phyloP scores from a whole-genome alignment of 306 rosid species.

The Begonia masoniana region DNA sequence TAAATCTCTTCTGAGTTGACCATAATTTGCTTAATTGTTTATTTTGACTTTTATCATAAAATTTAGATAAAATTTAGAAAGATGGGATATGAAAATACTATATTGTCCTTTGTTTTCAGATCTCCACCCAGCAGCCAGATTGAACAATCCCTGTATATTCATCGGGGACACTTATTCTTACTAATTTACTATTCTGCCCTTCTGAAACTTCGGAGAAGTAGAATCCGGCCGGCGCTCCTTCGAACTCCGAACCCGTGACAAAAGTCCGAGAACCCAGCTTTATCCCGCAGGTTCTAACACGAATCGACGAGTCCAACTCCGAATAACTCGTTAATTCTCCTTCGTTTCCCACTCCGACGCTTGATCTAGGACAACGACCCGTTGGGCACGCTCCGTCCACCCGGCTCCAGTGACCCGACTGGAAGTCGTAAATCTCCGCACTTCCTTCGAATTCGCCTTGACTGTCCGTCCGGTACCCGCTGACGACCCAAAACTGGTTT shows the following conservation, averaged over 20 bases:
- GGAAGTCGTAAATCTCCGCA: constrained; percentile 24
- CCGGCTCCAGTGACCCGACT: constrained; percentile 29
- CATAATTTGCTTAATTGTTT: too few species aligned
- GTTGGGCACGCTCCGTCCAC: constrained; percentile 31
- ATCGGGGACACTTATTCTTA: constrained; percentile 14
- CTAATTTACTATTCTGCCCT: constrained; percentile 29
- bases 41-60: too few species aligned
- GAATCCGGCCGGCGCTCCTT: constrained; percentile 27
- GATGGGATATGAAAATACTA: not conserved
- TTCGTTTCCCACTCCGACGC: constrained; percentile 26
- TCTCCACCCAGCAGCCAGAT: constrained; percentile 38
- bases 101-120: constrained; percentile 4
- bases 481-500: constrained; percentile 40
- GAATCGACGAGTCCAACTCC: constrained; percentile 14
- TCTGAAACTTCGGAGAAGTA: constrained; percentile 2
- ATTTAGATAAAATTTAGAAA: too few species aligned
- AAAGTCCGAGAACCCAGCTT: constrained; percentile 13
- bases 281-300: constrained; percentile 25
- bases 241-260: constrained; percentile 33
- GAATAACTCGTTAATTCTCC: constrained; percentile 27
- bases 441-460: constrained; percentile 33
- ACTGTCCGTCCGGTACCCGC: constrained; percentile 43
- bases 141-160: constrained; percentile 33
- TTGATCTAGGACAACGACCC: constrained; percentile 31
- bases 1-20: too few species aligned